These are phyloP conservation scores for Podospora sp. DNA, from an alignment of 495 filamentous ascomycete species.

Conservation along the genomic window DNA sequence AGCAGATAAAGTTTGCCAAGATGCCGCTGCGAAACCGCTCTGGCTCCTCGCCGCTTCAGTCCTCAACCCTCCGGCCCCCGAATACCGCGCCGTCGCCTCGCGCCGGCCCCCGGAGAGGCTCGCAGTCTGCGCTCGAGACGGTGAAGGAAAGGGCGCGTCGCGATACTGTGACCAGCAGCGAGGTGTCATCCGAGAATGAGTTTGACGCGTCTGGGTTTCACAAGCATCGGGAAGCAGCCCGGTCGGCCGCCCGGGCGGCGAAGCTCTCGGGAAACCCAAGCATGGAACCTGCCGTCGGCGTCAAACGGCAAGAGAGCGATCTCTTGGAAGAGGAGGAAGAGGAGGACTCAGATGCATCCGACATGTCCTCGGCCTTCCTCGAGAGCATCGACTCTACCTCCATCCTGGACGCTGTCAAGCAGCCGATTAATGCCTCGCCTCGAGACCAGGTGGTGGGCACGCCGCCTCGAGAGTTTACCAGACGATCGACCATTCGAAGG, in stretches of 20 bases:
- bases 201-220: conserved; percentile 69
- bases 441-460: conserved; percentile 55
- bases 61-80: conserved; percentile 53
- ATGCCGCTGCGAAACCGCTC: conserved; percentile 87
- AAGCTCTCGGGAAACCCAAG: conserved; percentile 50
- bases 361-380: conserved; percentile 55
- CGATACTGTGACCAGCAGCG: conserved; percentile 89
- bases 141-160: conserved; percentile 74
- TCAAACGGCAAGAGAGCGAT: conserved; percentile 55
- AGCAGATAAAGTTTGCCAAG: conserved; percentile 93
- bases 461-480: conserved; percentile 54
- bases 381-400: conserved; percentile 59
- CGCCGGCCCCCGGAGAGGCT: conserved; percentile 61
- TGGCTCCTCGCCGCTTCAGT: conserved; percentile 82
- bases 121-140: conserved; percentile 72
- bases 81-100: conserved; percentile 40
- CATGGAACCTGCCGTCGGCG: conserved; percentile 42
- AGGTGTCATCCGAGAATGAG: conserved; percentile 89
- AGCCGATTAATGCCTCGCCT: conserved; percentile 51
- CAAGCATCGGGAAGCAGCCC: conserved; percentile 55
- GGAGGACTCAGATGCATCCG: conserved; percentile 61
- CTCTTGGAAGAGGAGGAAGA: conserved; percentile 61
- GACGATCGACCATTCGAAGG: conserved; percentile 51
- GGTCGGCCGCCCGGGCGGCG: conserved; percentile 35
- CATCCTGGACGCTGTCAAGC: conserved; percentile 53